A percentile compares a stretch with the other conserved stretches of the same genome.
Conservation (phyloP, 106 monocot genomes). For the Phalaenopsis aphrodite region DNA sequence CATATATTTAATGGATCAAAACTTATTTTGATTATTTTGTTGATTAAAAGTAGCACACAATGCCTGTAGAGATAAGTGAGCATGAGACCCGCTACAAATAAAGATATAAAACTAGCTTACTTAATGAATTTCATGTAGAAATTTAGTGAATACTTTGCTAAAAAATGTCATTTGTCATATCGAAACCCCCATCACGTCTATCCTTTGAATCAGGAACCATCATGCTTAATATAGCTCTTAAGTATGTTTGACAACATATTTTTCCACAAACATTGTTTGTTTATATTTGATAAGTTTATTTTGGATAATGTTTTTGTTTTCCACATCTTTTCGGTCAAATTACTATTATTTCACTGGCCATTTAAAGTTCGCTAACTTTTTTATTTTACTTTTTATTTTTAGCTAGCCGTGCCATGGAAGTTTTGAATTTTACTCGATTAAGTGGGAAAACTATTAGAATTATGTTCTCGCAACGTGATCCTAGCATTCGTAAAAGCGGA, state of each 20-base stretch:
- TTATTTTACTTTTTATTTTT: neutral
- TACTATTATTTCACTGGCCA: neutral
- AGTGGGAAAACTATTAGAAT: constrained; percentile 38
- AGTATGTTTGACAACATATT: neutral
- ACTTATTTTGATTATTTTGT: no score
- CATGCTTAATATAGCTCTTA: no score
- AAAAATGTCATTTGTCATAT: no score
- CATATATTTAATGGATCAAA: no score
- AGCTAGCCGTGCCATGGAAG: constrained; percentile 23
- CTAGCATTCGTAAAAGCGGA: constrained; percentile 32
- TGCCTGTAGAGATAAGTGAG: no score
- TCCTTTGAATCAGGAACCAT: no score
- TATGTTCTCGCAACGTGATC: constrained; percentile 37
- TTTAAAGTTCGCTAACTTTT: neutral
- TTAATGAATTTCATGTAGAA: no score
- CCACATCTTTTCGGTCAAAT: neutral
- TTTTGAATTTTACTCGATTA: constrained; percentile 29
- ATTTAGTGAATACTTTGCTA: no score
- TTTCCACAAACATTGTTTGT: neutral
- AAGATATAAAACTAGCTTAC: no score
- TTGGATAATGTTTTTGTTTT: neutral
- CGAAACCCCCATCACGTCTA: no score
- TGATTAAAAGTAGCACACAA: no score
- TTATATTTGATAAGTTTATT: neutral
- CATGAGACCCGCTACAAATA: no score